phyloP scores from a whole-genome alignment of 306 rosid species.

The Fragaria ananassa region DNA sequence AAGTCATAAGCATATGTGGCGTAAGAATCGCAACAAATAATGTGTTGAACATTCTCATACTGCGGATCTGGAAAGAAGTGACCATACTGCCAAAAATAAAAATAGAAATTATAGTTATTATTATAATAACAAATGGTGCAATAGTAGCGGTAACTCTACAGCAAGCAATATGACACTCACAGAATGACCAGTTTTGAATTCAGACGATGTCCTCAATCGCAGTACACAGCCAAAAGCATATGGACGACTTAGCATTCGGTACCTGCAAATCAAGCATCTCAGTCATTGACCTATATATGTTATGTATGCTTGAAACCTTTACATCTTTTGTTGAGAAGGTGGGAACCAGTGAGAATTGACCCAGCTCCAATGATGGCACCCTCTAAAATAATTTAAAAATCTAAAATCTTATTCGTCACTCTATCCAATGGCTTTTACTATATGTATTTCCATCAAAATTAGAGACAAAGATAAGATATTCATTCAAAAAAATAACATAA shows the following conservation, averaged over 20 bases:
- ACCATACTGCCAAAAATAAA: constrained; percentile 71
- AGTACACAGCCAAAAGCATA: constrained; percentile 92
- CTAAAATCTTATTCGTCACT: background rate
- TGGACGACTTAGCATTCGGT: constrained; percentile 91
- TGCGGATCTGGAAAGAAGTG: constrained; percentile 99
- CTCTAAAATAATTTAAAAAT: background rate
- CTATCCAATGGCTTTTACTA: background rate
- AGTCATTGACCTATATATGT: background rate
- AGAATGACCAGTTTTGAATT: constrained; percentile 80
- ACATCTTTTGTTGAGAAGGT: background rate
- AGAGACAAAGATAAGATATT: background rate
- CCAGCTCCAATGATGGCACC: background rate
- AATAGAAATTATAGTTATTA: background rate
- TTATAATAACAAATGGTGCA: constrained; percentile 8
- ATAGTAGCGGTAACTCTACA: background rate
- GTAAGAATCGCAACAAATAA: constrained; percentile 93
- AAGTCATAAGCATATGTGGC: constrained; percentile 97
- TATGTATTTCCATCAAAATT: background rate
- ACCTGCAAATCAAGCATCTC: constrained; percentile 50
- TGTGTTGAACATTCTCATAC: constrained; percentile 94
- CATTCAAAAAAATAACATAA: background rate
- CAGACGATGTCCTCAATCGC: constrained; percentile 85
- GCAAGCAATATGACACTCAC: constrained; percentile 52
- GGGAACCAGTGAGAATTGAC: background rate
- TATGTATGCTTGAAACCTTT: background rate